Evolutionary conservation across 2,329 filamentous ascomycete genomes (phyloP).

Genomic region (Sclerotinia minor): DNA sequence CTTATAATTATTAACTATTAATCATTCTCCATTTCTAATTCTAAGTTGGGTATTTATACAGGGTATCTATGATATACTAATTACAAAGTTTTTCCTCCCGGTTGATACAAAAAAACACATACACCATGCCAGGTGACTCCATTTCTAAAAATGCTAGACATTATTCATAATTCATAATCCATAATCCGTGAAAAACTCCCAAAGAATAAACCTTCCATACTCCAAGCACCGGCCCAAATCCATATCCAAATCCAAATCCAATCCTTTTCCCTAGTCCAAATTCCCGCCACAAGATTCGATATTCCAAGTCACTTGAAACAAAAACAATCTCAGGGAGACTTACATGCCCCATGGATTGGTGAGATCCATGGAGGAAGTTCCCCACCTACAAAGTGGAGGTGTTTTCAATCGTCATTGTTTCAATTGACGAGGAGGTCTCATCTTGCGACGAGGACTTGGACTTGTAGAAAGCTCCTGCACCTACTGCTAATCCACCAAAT

Average conservation of each 20-base stretch:
- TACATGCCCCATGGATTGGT: constrained; percentile 13
- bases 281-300: not conserved
- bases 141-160: not conserved
- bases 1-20: not conserved
- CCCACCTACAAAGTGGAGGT: constrained; percentile 20
- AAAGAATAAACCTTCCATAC: not conserved
- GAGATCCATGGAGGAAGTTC: not conserved
- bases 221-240: not conserved
- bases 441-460: not conserved
- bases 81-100: not conserved
- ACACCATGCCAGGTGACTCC: not conserved
- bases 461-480: constrained; percentile 3
- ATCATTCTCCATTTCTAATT: not conserved
- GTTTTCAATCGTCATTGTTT: constrained; percentile 15
- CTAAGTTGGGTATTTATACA: constrained; percentile 17
- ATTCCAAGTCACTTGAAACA: not conserved
- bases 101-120: not conserved
- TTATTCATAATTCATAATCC: constrained; percentile 9
- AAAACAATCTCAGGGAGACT: not conserved
- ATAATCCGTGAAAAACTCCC: not conserved
- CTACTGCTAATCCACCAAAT: constrained; percentile 9
- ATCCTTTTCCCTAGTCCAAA: not conserved
- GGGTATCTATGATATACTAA: constrained; percentile 5
- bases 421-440: constrained; percentile 10
- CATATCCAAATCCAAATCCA: not conserved